These are phyloP conservation scores for Amylostereum areolatum DNA, from an alignment of 1,284 basidiomycete species.

Conservation along the genomic window DNA sequence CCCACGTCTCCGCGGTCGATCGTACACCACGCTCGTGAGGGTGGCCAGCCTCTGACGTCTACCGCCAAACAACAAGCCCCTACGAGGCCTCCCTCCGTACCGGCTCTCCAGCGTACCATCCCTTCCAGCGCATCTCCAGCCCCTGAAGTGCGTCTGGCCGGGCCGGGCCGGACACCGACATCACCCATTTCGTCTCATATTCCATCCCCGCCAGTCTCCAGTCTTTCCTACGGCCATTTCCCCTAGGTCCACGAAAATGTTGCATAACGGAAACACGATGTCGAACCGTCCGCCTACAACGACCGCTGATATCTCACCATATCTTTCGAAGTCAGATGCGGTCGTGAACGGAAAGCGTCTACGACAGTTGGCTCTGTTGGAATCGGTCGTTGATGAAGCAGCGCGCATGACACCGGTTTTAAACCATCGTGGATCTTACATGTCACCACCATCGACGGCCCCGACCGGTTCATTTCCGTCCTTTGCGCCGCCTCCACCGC, in stretches of 20 bases:
- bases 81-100: too few relatives aligned
- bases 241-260: too few relatives aligned
- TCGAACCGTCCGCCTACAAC: slow-evolving; percentile 17
- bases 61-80: too few relatives aligned
- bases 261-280: too few relatives aligned
- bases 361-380: slow-evolving; percentile 70
- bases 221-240: slow-evolving; percentile 14
- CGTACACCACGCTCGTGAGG: too few relatives aligned
- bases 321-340: slow-evolving; percentile 46
- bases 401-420: slow-evolving; percentile 50
- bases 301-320: slow-evolving; percentile 59
- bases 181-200: too few relatives aligned
- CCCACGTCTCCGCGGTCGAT: too few relatives aligned
- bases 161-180: too few relatives aligned
- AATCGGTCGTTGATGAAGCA: slow-evolving; percentile 67
- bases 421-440: slow-evolving; percentile 21
- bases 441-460: slow-evolving; percentile 17
- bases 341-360: slow-evolving; percentile 54
- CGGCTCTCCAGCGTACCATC: too few relatives aligned
- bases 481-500: slow-evolving; percentile 8
- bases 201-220: slow-evolving; percentile 7
- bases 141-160: too few relatives aligned
- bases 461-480: slow-evolving; percentile 5
- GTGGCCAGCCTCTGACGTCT: too few relatives aligned
- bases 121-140: too few relatives aligned